phyloP scores from a whole-genome alignment of 2,329 filamentous ascomycete genomes.

The Leptographium galeiforme region DNA sequence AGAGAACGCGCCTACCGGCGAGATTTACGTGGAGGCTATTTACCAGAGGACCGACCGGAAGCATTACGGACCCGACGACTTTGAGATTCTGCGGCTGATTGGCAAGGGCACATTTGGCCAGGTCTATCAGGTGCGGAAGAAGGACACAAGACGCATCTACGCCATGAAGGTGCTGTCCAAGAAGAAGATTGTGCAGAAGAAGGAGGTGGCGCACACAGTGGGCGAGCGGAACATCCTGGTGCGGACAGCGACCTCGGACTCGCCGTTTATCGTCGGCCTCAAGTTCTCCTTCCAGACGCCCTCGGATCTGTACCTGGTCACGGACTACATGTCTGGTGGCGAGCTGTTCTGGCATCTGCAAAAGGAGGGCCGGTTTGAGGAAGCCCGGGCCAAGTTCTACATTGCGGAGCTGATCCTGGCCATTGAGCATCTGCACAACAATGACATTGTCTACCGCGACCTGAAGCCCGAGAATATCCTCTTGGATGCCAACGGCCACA shows the following conservation, averaged over 20 bases:
- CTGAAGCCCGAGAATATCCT: constrained; percentile 97
- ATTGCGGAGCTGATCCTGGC: constrained; percentile 95
- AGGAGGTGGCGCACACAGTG: constrained; percentile 93
- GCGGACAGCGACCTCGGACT: constrained; percentile 87
- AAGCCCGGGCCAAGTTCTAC: constrained; percentile 94
- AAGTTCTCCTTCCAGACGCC: constrained; percentile 99
- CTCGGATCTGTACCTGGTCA: constrained; percentile 93
- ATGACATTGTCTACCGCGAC: constrained; percentile 96
- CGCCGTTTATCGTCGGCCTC: constrained; percentile 91
- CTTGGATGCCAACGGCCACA: constrained; percentile 92
- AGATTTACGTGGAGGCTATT: constrained; percentile 74
- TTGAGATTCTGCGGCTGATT: constrained; percentile 89
- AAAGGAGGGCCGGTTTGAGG: constrained; percentile 90
- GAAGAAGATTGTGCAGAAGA: constrained; percentile 99
- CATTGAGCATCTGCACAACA: constrained; percentile 86
- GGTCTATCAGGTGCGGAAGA: constrained; percentile 96
- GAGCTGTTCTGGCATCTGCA: constrained; percentile 98
- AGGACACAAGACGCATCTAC: constrained; percentile 89
- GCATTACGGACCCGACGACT: constrained; percentile 88
- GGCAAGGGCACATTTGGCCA: constrained; percentile 98
- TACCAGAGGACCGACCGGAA: constrained; percentile 83
- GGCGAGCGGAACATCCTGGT: constrained; percentile 96
- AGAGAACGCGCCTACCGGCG: constrained; percentile 68
- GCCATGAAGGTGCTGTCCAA: constrained; percentile 99
- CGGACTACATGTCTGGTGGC: constrained; percentile 97